Evolutionary conservation across 1,284 basidiomycete species (phyloP).

Genomic region (Thelephora terrestris): DNA sequence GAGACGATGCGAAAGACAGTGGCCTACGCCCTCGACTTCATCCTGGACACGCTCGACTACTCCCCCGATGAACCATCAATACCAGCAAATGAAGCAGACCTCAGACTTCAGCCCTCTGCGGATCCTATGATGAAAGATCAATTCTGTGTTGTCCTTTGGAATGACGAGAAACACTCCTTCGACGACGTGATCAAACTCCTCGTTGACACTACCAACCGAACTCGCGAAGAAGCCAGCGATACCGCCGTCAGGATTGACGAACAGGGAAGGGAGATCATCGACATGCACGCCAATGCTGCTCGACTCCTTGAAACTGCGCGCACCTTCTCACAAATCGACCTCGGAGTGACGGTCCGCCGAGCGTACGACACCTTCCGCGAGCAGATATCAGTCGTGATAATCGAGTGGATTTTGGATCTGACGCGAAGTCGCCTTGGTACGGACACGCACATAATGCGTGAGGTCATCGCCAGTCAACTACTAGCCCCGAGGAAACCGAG

Average conservation of each 20-base stretch:
- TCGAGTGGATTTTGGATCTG: slow-evolving; percentile 82
- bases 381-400: slow-evolving; percentile 73
- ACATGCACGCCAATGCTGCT: slow-evolving; percentile 60
- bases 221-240: slow-evolving; percentile 53
- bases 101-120: slow-evolving; percentile 61
- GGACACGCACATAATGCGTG: slow-evolving; percentile 59
- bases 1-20: slow-evolving; percentile 68
- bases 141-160: slow-evolving; percentile 87
- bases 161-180: slow-evolving; percentile 96
- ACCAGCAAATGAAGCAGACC: slow-evolving; percentile 58
- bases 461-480: slow-evolving; percentile 66
- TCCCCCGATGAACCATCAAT: slow-evolving; percentile 73
- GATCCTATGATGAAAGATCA: slow-evolving; percentile 72
- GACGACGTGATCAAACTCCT: slow-evolving; percentile 83
- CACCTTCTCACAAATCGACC: slow-evolving; percentile 79
- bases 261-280: slow-evolving; percentile 79
- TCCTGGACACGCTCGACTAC: slow-evolving; percentile 78
- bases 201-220: slow-evolving; percentile 51
- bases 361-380: slow-evolving; percentile 89
- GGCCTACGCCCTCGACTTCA: slow-evolving; percentile 72
- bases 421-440: slow-evolving; percentile 59
- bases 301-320: slow-evolving; percentile 75
- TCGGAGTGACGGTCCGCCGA: slow-evolving; percentile 84
- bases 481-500: slow-evolving; percentile 41
- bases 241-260: slow-evolving; percentile 70